A percentile compares a stretch with the other conserved stretches of the same genome.
Conservation (phyloP, 495 filamentous ascomycete genomes). For the Niebla homalea region DNA sequence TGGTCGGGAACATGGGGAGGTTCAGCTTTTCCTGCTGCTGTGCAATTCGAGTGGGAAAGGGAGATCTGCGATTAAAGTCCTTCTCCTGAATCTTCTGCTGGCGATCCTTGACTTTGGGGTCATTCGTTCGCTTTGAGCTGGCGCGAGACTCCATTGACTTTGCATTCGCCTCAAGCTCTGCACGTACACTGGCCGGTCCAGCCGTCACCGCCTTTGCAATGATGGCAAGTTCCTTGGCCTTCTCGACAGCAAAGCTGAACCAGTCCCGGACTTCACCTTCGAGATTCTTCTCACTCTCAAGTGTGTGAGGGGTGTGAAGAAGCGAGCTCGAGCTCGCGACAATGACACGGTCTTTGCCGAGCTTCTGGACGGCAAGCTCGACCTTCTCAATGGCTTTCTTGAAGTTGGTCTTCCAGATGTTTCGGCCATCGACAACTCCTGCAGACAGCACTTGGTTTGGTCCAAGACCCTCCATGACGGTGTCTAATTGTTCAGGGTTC, state of each 20-base stretch:
- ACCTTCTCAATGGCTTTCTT: constrained; percentile 77
- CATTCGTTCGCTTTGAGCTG: constrained; percentile 86
- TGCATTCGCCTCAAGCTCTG: constrained; percentile 85
- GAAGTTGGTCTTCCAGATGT: constrained; percentile 99
- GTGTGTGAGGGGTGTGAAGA: constrained; percentile 93
- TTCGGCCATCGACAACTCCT: constrained; percentile 94
- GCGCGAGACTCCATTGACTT: constrained; percentile 79
- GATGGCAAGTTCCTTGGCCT: constrained; percentile 76
- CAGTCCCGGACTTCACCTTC: constrained; percentile 84
- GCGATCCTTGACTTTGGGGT: constrained; percentile 88
- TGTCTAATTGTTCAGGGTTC: constrained; percentile 88
- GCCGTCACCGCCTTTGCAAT: constrained; percentile 94
- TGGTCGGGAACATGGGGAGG: constrained; percentile 94
- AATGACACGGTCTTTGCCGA: constrained; percentile 91
- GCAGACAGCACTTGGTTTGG: constrained; percentile 77
- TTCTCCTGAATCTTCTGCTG: constrained; percentile 71
- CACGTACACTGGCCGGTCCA: constrained; percentile 70
- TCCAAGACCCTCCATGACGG: constrained; percentile 61
- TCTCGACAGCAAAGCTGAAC: constrained; percentile 97
- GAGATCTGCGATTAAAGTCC: constrained; percentile 83
- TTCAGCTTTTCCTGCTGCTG: constrained; percentile 78
- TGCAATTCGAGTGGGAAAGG: constrained; percentile 68
- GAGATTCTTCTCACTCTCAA: constrained; percentile 94
- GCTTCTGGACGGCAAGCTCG: constrained; percentile 77
- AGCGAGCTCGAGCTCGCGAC: constrained; percentile 94